Evolutionary conservation across 2,329 filamentous ascomycete genomes (phyloP), one percentile per base, ranked within the genome.

Genomic region (Lachnellula hyalina): DNA sequence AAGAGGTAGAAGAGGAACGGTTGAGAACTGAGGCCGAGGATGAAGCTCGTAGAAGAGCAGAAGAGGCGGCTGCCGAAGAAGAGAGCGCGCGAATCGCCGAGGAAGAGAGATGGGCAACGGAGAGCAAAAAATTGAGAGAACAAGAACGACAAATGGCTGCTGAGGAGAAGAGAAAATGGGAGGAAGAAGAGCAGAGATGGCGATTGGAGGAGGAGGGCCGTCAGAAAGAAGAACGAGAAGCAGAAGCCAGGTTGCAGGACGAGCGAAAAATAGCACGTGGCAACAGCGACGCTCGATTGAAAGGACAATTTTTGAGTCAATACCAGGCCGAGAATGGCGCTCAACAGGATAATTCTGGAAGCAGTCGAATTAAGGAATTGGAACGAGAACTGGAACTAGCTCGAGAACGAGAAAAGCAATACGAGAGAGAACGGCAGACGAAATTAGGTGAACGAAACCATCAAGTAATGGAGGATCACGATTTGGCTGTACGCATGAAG

Each of bases 281-380:
- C 23, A 75, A 75, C 58, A 86, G 82, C 65, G 85, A 91, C 63
- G 77, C 79, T 38, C 82, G 85, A 58, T 76, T 96, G 21, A 86
- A 85, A 57, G 91, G 91, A 2, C 91, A 96, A 67, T 92, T 86
- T 64, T 79, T 96, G 49, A 93, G 89, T 67, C 88, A 96, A 68
- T 96, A 96, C 68, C 87, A 90, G 69, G 84, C 86, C 19, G 85
- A 90, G 62, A 84, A 88, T 67, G 70, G 77, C 58, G 66, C 71
- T 52, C 62, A 65, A 54, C 68, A 67, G 63, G 69, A 67, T 47
- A 71, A 70, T 17, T 75, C 77, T 52, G 79, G 93, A 69, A 82
- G 77, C 59, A 81, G 78, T 60, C 84, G 91, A 41, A 85, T 96
- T 59, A 82, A 82, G 64, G 86, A 96, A 68, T 78, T 97, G 5